Conservation (phyloP, 2,329 filamentous ascomycete genomes). For the Sclerotinia minor region DNA sequence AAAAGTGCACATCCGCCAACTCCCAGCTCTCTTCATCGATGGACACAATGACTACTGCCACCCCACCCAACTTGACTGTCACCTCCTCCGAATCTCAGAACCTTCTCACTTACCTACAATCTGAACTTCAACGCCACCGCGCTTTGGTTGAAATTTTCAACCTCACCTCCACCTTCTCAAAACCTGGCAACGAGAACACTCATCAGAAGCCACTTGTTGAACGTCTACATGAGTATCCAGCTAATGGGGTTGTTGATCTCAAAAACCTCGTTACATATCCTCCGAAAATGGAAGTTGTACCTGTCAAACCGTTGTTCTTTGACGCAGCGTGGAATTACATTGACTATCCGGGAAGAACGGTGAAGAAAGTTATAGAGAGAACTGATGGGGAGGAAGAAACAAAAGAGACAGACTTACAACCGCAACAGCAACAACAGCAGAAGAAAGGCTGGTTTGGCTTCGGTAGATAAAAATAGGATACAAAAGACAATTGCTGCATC, state of each 20-base stretch:
- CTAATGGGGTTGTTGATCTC: conserved; percentile 64
- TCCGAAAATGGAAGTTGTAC: conserved; percentile 76
- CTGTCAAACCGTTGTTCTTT: conserved; percentile 92
- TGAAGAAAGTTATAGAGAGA: conserved; percentile 40
- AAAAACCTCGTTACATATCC: conserved; percentile 84
- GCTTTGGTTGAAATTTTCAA: conserved; percentile 82
- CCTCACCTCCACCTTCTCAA: conserved; percentile 46
- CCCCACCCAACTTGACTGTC: conserved; percentile 69
- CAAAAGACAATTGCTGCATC: background rate
- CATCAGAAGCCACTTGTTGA: conserved; percentile 66
- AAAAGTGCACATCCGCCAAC: conserved; percentile 57
- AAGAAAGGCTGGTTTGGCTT: conserved; percentile 82
- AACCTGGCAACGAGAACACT: conserved; percentile 32
- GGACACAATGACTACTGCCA: conserved; percentile 43
- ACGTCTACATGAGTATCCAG: conserved; percentile 72
- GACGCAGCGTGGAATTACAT: conserved; percentile 99
- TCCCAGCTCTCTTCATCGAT: conserved; percentile 47
- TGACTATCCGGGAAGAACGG: conserved; percentile 71
- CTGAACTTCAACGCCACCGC: conserved; percentile 76
- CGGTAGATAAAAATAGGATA: conserved; percentile 33
- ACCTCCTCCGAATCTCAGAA: conserved; percentile 56
- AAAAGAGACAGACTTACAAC: conserved; percentile 35
- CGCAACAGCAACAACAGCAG: conserved; percentile 48
- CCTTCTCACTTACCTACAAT: conserved; percentile 63
- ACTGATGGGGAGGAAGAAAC: conserved; percentile 26